Conservation (phyloP, 73 alveolate genomes). For the Paraurostyla sp. region DNA sequence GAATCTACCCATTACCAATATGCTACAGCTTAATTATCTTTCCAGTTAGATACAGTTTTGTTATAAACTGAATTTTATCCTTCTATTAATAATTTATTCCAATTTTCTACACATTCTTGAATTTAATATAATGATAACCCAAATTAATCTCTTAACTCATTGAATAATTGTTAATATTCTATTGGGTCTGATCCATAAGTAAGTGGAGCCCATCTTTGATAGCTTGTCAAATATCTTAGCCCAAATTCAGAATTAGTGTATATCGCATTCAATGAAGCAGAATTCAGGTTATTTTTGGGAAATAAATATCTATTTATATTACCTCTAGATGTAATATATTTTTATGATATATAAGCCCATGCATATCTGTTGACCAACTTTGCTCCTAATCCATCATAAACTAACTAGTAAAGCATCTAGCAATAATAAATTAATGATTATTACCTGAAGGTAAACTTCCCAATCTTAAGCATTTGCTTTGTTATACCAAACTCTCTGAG, state of each 20-base stretch:
- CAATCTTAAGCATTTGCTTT: constrained; percentile 19
- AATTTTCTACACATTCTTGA: background rate
- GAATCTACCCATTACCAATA: constrained; percentile 77
- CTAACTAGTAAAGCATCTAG: constrained; percentile 35
- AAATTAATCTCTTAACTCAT: constrained; percentile 48
- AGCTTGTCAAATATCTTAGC: background rate
- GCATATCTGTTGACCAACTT: constrained; percentile 30
- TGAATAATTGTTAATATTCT: background rate
- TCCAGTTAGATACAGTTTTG: background rate
- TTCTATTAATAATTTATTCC: background rate
- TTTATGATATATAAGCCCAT: constrained; percentile 6
- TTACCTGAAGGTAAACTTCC: constrained; percentile 35
- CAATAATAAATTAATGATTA: background rate
- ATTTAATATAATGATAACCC: constrained; percentile 16
- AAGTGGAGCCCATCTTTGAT: constrained; percentile 28
- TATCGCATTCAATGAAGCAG: background rate
- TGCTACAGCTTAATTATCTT: constrained; percentile 56
- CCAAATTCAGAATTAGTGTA: constrained; percentile 14
- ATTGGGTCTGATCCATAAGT: background rate
- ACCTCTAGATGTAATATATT: background rate
- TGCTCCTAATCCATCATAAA: constrained; percentile 65
- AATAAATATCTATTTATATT: background rate
- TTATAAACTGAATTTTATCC: background rate
- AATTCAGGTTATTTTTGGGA: background rate
- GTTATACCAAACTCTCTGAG: constrained; percentile 59